Evolutionary conservation across 352 stramenopile genomes (phyloP).

Genomic region (Blastocystis sp.): DNA sequence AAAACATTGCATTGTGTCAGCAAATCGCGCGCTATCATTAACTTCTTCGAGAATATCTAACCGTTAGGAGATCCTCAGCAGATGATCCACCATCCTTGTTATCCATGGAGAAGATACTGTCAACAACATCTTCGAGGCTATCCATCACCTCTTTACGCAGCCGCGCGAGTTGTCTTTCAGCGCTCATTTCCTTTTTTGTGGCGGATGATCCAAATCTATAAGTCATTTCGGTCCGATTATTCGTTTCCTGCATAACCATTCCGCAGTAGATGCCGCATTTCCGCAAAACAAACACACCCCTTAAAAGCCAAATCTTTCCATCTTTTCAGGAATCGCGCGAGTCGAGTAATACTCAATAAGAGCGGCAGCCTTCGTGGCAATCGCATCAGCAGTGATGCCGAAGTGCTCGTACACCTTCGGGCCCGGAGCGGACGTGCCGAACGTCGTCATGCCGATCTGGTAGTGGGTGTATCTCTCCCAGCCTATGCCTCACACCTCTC

Average conservation of each 20-base stretch:
- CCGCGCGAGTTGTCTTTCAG: background rate
- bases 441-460: constrained; percentile 80
- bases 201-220: background rate
- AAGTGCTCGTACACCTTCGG: constrained; percentile 86
- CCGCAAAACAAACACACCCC: background rate
- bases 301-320: constrained; percentile 61
- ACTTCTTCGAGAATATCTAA: no score
- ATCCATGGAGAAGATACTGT: no score
- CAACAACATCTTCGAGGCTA: no score
- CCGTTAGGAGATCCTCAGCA: no score
- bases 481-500: constrained; percentile 6
- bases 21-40: no score
- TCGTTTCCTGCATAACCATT: background rate
- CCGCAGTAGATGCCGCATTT: background rate
- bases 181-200: background rate
- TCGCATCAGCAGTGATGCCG: constrained; percentile 89
- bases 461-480: constrained; percentile 70
- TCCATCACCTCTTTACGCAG: no score
- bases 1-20: no score
- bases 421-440: constrained; percentile 82
- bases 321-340: constrained; percentile 37
- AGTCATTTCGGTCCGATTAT: background rate
- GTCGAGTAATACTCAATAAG: constrained; percentile 75
- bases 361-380: constrained; percentile 84
- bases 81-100: no score